Evolutionary conservation across 1,284 basidiomycete species (phyloP), one percentile per base, ranked within the genome.

Genomic region (Apiotrichum laibachii): DNA sequence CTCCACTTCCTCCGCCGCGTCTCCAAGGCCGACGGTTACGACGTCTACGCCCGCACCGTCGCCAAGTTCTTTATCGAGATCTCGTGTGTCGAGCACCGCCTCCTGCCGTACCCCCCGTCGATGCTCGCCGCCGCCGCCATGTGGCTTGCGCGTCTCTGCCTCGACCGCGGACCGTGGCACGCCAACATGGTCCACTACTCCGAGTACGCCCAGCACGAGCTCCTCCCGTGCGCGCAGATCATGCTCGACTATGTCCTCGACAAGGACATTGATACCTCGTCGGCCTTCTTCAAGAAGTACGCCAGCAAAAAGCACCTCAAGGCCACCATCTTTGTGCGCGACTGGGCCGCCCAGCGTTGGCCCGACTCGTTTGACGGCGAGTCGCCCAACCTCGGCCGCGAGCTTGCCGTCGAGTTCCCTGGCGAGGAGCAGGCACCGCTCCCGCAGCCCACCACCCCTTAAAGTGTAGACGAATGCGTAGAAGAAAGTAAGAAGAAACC

Each of bases 11-110:
- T 98, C 54, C 83, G 94, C 40, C 84, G 93, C 50, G 87, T 93
- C 61, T 93, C 90, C 78, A 99, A 98, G 79, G 96, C 95, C 5
- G 96, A 99, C 71, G 88, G 90, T 61, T 98, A 95, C 77, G 90
- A 97, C 72, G 86, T 92, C 55, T 88, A 94, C 74, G 88, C 88
- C 31, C 83, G 94, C 57, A 97, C 93, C 0, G 83, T 98, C 12
- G 93, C 88, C 53, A 99, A 98, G 78, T 97, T 90, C 77, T 82
- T 96, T 50, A 82, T 96, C 68, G 95, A 99, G 81, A 91, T 98
- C 57, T 86, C 86, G 15, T 86, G 88, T 58, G 82, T 99, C 13
- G 93, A 99, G 68, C 89, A 92, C 84, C 82, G 87, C 7, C 80
- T 99, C 62, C 82, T 99, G 61, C 82, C 85, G 15, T 86, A 86